Evolutionary conservation across 2,329 filamentous ascomycete genomes (phyloP).

Genomic region (Coleophoma crateriformis): DNA sequence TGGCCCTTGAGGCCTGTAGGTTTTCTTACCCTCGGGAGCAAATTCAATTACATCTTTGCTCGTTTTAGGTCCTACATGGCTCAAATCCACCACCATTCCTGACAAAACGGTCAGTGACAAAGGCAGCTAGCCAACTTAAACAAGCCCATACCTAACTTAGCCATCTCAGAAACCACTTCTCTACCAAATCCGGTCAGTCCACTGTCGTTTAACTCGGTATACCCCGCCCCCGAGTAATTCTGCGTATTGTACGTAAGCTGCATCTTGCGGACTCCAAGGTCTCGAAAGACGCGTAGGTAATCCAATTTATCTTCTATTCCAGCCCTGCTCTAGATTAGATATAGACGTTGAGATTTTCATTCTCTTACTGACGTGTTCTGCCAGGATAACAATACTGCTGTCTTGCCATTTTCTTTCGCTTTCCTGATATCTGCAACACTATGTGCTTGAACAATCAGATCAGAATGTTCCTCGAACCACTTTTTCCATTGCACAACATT

Average conservation of each 20-base stretch:
- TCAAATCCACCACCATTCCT: conserved; percentile 20
- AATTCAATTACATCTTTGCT: conserved; percentile 29
- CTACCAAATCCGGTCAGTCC: conserved; percentile 31
- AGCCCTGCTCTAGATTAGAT: conserved; percentile 8
- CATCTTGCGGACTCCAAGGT: conserved; percentile 35
- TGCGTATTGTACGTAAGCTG: conserved; percentile 37
- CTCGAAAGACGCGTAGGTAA: conserved; percentile 32
- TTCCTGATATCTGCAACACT: conserved; percentile 29
- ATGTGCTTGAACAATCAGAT: conserved; percentile 33
- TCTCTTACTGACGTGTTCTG: conserved; percentile 27
- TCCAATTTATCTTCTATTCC: conserved; percentile 33
- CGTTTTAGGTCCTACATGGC: conserved; percentile 29
- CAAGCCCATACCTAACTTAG: conserved; percentile 23
- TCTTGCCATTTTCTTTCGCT: conserved; percentile 30
- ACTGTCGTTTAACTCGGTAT: conserved; percentile 30
- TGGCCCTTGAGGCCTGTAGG: neutral
- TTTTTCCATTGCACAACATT: conserved; percentile 36
- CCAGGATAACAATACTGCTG: conserved; percentile 33
- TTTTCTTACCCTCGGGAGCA: conserved; percentile 16
- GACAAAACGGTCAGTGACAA: neutral
- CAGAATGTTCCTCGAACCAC: conserved; percentile 34
- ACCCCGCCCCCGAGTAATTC: conserved; percentile 34
- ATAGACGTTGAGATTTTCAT: neutral
- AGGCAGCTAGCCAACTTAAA: neutral
- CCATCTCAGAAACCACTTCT: conserved; percentile 29